A percentile compares a stretch with the other conserved stretches of the same genome.
Conservation (phyloP, 2,329 filamentous ascomycete genomes). For the Fusarium sp. region DNA sequence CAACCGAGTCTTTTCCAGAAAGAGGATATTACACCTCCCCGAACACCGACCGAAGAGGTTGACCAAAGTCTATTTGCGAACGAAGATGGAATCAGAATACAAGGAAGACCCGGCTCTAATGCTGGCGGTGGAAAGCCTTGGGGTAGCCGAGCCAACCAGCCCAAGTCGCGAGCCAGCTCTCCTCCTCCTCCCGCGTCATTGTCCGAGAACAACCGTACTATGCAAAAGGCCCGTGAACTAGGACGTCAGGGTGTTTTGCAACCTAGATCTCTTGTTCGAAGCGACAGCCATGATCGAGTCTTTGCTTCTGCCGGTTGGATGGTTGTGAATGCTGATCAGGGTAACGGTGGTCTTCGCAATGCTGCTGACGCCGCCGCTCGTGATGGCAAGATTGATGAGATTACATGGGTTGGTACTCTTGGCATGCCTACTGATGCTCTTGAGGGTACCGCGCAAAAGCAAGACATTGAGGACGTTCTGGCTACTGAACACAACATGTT, state of each 20-base stretch:
- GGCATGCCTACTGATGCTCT: slow-evolving; percentile 94
- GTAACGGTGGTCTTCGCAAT: slow-evolving; percentile 91
- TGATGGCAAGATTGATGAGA: slow-evolving; percentile 75
- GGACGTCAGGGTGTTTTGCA: slow-evolving; percentile 69
- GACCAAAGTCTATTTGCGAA: slow-evolving; percentile 64
- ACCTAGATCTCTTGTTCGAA: slow-evolving; percentile 63
- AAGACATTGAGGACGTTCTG: slow-evolving; percentile 84
- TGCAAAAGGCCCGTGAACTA: slow-evolving; percentile 68
- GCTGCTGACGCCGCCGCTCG: slow-evolving; percentile 83
- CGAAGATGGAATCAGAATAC: slow-evolving; percentile 68
- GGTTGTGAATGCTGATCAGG: slow-evolving; percentile 86
- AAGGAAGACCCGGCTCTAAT: slow-evolving; percentile 66
- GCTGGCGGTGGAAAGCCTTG: slow-evolving; percentile 80
- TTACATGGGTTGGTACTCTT: slow-evolving; percentile 91
- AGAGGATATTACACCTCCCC: slow-evolving; percentile 64
- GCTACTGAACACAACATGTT: slow-evolving; percentile 85
- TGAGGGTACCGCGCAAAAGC: slow-evolving; percentile 76
- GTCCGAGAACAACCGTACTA: slow-evolving; percentile 71
- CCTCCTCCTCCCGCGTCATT: slow-evolving; percentile 81
- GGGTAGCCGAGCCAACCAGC: slow-evolving; percentile 82
- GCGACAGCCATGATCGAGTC: slow-evolving; percentile 73
- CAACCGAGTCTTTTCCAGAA: slow-evolving; percentile 67
- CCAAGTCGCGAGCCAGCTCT: slow-evolving; percentile 77
- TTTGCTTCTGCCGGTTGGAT: slow-evolving; percentile 86
- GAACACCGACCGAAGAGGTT: slow-evolving; percentile 63